Evolutionary conservation across 1,284 basidiomycete species (phyloP).

Genomic region (Microstroma glucosiphilum): DNA sequence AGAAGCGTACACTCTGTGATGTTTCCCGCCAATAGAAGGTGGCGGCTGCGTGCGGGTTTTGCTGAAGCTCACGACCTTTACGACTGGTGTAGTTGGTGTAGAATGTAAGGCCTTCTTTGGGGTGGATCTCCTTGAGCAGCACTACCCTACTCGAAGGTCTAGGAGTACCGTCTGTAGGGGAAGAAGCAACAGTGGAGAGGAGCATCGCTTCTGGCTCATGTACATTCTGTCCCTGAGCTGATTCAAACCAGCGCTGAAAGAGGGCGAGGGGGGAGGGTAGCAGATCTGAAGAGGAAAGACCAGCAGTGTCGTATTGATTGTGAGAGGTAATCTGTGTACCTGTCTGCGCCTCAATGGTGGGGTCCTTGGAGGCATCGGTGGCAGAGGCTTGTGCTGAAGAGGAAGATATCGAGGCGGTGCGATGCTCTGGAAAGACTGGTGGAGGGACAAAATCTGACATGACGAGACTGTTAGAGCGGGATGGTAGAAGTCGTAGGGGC

Average conservation of each 20-base stretch:
- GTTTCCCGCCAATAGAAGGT: slow-evolving; percentile 89
- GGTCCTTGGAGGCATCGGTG: too few relatives aligned
- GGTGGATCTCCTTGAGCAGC: slow-evolving; percentile 73
- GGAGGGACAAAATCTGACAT: slow-evolving; percentile 11
- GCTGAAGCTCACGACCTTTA: slow-evolving; percentile 73
- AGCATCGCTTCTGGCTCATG: slow-evolving; percentile 48
- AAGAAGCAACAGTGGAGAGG: slow-evolving; percentile 24
- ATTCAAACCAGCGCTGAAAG: slow-evolving; percentile 43
- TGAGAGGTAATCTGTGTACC: slow-evolving; percentile 35
- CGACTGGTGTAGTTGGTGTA: slow-evolving; percentile 93
- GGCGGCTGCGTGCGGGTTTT: slow-evolving; percentile 65
- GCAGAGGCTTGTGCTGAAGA: neutral
- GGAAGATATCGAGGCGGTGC: neutral
- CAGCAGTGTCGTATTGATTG: slow-evolving; percentile 43
- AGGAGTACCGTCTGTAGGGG: neutral
- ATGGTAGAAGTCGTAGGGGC: too few relatives aligned
- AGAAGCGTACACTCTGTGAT: slow-evolving; percentile 72
- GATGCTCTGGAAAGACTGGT: slow-evolving; percentile 6
- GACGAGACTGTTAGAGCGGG: too few relatives aligned
- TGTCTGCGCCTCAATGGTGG: neutral
- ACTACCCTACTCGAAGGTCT: slow-evolving; percentile 78
- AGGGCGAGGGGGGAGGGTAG: slow-evolving; percentile 34
- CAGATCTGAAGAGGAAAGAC: slow-evolving; percentile 28
- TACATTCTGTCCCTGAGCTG: slow-evolving; percentile 33
- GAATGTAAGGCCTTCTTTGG: slow-evolving; percentile 73